Percentiles rank a stretch among this genome's conserved stretches.
phyloP scores from a whole-genome alignment of 768 basidiomycete species.

The Pleurotus pulmonarius region DNA sequence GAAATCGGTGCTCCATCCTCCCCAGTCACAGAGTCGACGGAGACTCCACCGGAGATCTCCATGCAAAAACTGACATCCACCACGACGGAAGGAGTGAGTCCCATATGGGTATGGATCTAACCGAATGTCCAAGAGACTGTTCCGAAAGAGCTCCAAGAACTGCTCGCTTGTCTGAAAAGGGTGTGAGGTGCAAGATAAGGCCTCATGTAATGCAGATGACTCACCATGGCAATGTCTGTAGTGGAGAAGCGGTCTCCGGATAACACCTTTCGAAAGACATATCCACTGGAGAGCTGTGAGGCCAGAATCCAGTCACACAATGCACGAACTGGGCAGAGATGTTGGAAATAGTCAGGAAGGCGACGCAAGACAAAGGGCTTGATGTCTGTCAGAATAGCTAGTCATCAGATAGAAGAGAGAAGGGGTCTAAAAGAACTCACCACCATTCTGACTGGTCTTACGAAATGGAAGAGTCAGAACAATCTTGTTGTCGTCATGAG shows the following conservation, averaged over 20 bases:
- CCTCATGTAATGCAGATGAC: background rate
- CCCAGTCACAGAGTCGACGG: conserved; percentile 38
- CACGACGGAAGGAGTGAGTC: conserved; percentile 36
- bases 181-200: background rate
- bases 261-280: conserved; percentile 27
- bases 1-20: conserved; percentile 40
- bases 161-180: conserved; percentile 26
- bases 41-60: no score
- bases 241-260: conserved; percentile 22
- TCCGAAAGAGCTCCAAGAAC: conserved; percentile 33
- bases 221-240: conserved; percentile 19
- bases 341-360: conserved; percentile 19
- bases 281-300: conserved; percentile 21
- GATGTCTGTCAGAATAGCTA: conserved; percentile 17
- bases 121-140: conserved; percentile 35
- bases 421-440: conserved; percentile 10
- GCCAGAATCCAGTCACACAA: conserved; percentile 24
- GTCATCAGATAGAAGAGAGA: background rate
- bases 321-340: conserved; percentile 32
- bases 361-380: conserved; percentile 24
- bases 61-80: conserved; percentile 31
- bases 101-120: conserved; percentile 34
- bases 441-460: conserved; percentile 26
- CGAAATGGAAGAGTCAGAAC: conserved; percentile 19
- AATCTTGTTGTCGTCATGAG: background rate